phyloP scores from a whole-genome alignment of 257 asterid genomes.

The Sherardia arvensis region DNA sequence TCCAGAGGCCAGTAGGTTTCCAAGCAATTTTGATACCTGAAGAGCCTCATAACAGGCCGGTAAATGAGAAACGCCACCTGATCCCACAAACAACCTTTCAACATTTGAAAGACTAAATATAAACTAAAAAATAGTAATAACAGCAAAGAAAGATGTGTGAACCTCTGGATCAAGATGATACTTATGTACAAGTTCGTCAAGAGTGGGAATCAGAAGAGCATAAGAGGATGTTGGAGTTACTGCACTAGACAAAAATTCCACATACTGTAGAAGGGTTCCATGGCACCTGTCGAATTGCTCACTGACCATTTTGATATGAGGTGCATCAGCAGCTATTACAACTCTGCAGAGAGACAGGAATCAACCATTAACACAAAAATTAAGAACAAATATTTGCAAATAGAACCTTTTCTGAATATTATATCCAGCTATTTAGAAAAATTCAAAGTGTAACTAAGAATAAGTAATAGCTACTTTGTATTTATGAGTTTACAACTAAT shows the following conservation, averaged over 20 bases:
- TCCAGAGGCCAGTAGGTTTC: conserved; percentile 81
- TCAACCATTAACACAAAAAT: conserved; percentile 19
- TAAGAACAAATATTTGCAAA: neutral
- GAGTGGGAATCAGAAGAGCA: conserved; percentile 79
- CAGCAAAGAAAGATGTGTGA: conserved; percentile 12
- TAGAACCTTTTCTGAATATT: too few species aligned
- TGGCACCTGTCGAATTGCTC: conserved; percentile 99
- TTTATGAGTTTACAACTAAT: too few species aligned
- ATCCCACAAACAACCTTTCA: conserved; percentile 15
- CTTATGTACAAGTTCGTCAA: conserved; percentile 82
- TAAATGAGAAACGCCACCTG: conserved; percentile 92
- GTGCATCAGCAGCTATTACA: conserved; percentile 78
- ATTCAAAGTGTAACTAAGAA: neutral
- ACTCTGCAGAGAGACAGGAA: conserved; percentile 45
- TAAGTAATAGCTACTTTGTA: neutral
- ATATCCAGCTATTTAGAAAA: neutral
- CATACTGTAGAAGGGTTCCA: conserved; percentile 97
- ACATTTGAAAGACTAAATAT: neutral
- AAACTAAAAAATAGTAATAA: conserved; percentile 1
- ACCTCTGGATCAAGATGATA: conserved; percentile 99
- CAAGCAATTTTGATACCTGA: conserved; percentile 50
- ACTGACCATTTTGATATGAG: conserved; percentile 90
- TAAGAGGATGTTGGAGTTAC: conserved; percentile 65
- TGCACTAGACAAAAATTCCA: conserved; percentile 89
- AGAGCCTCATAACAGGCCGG: conserved; percentile 98